Base-by-base conservation (phyloP, 306 rosid species). In the Coriaria nepalensis region DNA sequence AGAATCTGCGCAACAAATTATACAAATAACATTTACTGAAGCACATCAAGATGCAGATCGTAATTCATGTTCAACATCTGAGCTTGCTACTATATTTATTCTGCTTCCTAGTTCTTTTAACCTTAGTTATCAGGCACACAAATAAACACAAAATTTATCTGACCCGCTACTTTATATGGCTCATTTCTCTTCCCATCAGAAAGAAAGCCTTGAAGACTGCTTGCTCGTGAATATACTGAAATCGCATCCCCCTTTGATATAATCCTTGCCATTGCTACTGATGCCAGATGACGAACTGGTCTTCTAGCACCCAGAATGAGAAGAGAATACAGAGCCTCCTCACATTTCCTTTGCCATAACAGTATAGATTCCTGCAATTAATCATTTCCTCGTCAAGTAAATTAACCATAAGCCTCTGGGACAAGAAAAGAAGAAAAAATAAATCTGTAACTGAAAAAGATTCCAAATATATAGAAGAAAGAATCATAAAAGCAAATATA, bases 161-260 rank as follows among this genome's bases (percentile, higher is more conserved):
- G 68, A 90, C 97, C 97, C 48, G 95, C 87, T 56, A 90, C 72
- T 75, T 67, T 77, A 32, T 79, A 85, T 53, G 95, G 88, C 48
- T 90, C 97, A 35, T 70, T 81, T 68, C 62, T 81, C 74, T 77
- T 88, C 62, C 80, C 90, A 58, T 88, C 93, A 10, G 93, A 81
- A 51, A 88, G 84, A 67, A 88, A 84, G n/a, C 97, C 97, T 78
- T 90, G 97, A 59, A 90, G 94, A 62, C 84, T 71, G 77, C 97
- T 90, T 10, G 73, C 95, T 71, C 97, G 74, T 5, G 95, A 84
- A 74, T 90, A 90, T 51, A 90, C 75, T 0, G 97, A 90, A 68
- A 90, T 90, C 42, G 61, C 48, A 55, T 90, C 97, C 65, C 97
- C 97, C 77, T 84, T 81, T 6, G 72, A 73, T 68, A 90, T 90